phyloP scores from a whole-genome alignment of 768 basidiomycete species.

The Rickenella mellea region DNA sequence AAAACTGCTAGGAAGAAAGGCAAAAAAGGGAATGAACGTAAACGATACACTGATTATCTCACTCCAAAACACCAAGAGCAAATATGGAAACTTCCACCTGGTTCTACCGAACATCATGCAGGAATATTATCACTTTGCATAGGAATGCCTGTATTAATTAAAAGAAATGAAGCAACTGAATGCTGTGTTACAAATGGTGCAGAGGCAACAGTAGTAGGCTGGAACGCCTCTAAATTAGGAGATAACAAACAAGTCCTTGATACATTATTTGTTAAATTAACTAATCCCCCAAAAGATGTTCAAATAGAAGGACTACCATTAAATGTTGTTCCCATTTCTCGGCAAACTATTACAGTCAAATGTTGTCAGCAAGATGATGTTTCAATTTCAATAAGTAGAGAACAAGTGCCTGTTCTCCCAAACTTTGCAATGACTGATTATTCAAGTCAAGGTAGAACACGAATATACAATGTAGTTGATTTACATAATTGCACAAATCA shows the following conservation, averaged over 20 bases:
- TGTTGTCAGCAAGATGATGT: conserved; percentile 11
- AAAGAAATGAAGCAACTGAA: conserved; percentile 23
- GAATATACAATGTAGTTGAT: conserved; percentile 19
- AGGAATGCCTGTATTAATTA: conserved; percentile 25
- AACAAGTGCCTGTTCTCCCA: conserved; percentile 17
- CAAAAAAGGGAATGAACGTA: too few species aligned
- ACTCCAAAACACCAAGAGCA: too few species aligned
- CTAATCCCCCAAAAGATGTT: conserved; percentile 15
- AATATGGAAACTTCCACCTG: too few species aligned
- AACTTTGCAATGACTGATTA: conserved; percentile 28
- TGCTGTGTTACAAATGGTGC: conserved; percentile 26
- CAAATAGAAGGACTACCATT: conserved; percentile 16
- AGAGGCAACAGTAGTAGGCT: conserved; percentile 19
- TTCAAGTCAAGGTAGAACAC: conserved; percentile 23
- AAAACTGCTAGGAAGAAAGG: too few species aligned
- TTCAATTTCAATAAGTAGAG: conserved; percentile 8
- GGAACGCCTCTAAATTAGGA: conserved; percentile 11
- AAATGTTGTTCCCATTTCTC: conserved; percentile 21
- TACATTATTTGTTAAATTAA: conserved; percentile 20
- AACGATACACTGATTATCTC: too few species aligned
- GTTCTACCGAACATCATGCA: conserved; percentile 13
- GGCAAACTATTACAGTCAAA: conserved; percentile 1
- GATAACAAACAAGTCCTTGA: conserved; percentile 13
- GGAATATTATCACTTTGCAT: conserved; percentile 19
- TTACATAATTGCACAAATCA: conserved; percentile 15